phyloP scores from a whole-genome alignment of 2,329 filamentous ascomycete species.

The Decorospora gaudefroyi region DNA sequence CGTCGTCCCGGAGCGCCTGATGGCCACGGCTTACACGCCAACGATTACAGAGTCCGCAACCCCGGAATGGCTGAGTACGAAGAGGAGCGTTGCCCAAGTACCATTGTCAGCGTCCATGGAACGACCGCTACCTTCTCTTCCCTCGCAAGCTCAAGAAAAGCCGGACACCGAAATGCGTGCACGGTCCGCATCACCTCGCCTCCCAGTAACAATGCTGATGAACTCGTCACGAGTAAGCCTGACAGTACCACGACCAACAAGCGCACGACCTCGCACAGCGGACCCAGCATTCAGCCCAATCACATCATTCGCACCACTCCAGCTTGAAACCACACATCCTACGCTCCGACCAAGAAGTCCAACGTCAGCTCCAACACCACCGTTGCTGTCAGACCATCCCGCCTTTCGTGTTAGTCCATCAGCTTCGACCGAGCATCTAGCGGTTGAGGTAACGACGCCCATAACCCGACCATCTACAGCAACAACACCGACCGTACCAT shows the following conservation, averaged over 20 bases:
- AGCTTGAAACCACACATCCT: slow-evolving; percentile 20
- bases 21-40: neutral
- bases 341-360: slow-evolving; percentile 21
- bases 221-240: slow-evolving; percentile 10
- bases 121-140: slow-evolving; percentile 34
- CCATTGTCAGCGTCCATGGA: slow-evolving; percentile 26
- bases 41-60: neutral
- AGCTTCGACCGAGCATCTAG: neutral
- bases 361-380: slow-evolving; percentile 4
- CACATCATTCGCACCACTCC: slow-evolving; percentile 8
- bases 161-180: slow-evolving; percentile 15
- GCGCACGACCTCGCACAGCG: neutral
- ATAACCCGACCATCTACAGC: slow-evolving; percentile 1
- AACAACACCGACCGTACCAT: neutral
- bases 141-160: slow-evolving; percentile 12
- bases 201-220: neutral
- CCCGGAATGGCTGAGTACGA: slow-evolving; percentile 20
- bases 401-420: slow-evolving; percentile 4
- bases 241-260: slow-evolving; percentile 4
- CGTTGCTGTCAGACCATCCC: slow-evolving; percentile 4
- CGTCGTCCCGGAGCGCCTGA: slow-evolving; percentile 15
- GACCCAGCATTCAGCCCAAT: neutral
- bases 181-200: slow-evolving; percentile 24
- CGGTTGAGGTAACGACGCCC: neutral
- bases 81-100: slow-evolving; percentile 16